A percentile compares a stretch with the other conserved stretches of the same genome.
phyloP scores from a whole-genome alignment of 257 asterid species.

The Solanum chiquidenum region DNA sequence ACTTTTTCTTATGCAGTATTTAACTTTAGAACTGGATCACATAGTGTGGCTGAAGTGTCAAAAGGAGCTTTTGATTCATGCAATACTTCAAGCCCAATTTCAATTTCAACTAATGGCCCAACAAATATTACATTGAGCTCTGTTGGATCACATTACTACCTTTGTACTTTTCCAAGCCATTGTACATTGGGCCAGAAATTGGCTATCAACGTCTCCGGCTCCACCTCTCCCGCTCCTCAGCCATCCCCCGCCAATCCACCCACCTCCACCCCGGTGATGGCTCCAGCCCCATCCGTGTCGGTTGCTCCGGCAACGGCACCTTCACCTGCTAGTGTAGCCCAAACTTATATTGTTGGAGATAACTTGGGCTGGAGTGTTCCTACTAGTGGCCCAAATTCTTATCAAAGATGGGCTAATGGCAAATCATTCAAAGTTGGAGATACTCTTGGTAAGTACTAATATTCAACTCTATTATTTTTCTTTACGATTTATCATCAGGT shows the following conservation, averaged over 20 bases:
- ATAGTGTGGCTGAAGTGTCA: constrained; percentile 50
- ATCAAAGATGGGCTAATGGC: constrained; percentile 49
- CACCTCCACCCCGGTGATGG: constrained; percentile 2
- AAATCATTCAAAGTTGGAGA: constrained; percentile 52
- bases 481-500: not conserved
- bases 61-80: constrained; percentile 34
- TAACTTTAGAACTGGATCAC: constrained; percentile 37
- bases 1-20: constrained; percentile 29
- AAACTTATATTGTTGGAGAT: constrained; percentile 50
- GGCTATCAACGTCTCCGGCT: constrained; percentile 49
- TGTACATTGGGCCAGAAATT: constrained; percentile 45
- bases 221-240: constrained; percentile 13
- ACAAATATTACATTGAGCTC: constrained; percentile 34
- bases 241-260: not conserved
- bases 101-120: constrained; percentile 29
- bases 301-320: constrained; percentile 11
- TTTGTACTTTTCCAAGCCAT: constrained; percentile 41
- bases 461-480: not conserved
- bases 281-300: constrained; percentile 9
- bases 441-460: constrained; percentile 29
- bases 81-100: constrained; percentile 32
- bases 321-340: constrained; percentile 18
- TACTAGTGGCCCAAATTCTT: constrained; percentile 29
- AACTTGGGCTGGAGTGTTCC: constrained; percentile 58
- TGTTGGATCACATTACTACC: constrained; percentile 43